A percentile compares a stretch with the other conserved stretches of the same genome.
Evolutionary conservation across 2,329 filamentous ascomycete genomes (phyloP).

Genomic region (Incumbomyces delicatus): DNA sequence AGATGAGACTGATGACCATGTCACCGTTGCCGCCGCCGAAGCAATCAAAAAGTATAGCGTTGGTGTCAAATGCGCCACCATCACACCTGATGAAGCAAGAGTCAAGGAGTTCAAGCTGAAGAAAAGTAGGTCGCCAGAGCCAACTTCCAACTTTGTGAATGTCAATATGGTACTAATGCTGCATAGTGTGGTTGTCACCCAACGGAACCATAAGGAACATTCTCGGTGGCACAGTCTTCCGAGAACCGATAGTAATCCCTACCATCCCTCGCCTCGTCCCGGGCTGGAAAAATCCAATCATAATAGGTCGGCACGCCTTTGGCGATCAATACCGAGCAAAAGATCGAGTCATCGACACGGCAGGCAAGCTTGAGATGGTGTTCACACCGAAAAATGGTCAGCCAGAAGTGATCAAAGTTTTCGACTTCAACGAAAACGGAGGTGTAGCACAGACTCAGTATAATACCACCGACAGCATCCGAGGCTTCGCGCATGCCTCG

Average conservation of each 20-base stretch:
- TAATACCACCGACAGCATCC: conserved; percentile 94
- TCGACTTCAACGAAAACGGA: conserved; percentile 74
- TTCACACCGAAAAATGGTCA: conserved; percentile 74
- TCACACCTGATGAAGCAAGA: conserved; percentile 92
- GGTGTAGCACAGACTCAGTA: conserved; percentile 93
- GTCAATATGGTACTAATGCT: conserved; percentile 7
- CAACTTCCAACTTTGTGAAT: conserved; percentile 6
- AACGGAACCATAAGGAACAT: conserved; percentile 75
- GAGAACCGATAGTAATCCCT: conserved; percentile 94
- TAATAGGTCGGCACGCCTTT: conserved; percentile 96
- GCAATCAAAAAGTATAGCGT: conserved; percentile 99
- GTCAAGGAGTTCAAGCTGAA: conserved; percentile 98
- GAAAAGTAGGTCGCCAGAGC: conserved; percentile 74
- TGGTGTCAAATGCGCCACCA: conserved; percentile 98
- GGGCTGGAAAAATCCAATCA: conserved; percentile 98
- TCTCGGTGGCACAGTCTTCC: conserved; percentile 91
- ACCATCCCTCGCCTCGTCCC: conserved; percentile 86
- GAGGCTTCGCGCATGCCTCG: conserved; percentile 86
- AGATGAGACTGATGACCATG: conserved; percentile 91
- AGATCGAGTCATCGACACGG: conserved; percentile 71
- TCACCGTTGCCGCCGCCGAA: conserved; percentile 88
- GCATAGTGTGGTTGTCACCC: conserved; percentile 87
- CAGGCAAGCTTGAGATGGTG: conserved; percentile 87
- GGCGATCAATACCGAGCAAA: conserved; percentile 98
- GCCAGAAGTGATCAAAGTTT: conserved; percentile 81